phyloP scores from a whole-genome alignment of 148 eudicot species.

The Rhododendron kiyosumense region DNA sequence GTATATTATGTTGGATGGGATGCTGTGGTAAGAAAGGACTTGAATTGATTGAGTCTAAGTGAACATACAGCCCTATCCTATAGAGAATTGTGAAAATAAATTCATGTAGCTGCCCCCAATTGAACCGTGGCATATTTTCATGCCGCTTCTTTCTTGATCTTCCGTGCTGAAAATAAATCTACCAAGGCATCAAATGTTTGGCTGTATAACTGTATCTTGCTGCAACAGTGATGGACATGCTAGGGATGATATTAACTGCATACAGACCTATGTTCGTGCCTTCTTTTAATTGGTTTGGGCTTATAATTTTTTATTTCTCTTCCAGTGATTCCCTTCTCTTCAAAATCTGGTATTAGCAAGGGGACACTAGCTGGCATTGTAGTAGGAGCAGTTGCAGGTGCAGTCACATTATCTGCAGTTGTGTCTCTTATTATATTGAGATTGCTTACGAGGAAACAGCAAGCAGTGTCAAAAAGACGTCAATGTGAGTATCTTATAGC shows the following conservation, averaged over 20 bases:
- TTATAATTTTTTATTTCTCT: constrained; percentile 8
- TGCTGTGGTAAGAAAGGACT: background rate
- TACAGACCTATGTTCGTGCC: background rate
- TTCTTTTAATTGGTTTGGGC: background rate
- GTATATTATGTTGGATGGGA: background rate
- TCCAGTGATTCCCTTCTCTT: constrained; percentile 34
- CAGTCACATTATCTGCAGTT: constrained; percentile 38
- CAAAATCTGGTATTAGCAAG: constrained; percentile 46
- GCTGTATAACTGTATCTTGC: background rate
- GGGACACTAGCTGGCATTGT: constrained; percentile 59
- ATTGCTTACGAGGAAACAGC: constrained; percentile 20
- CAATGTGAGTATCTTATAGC: constrained; percentile 25
- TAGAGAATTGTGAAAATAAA: background rate
- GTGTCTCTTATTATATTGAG: constrained; percentile 39
- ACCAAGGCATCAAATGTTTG: background rate
- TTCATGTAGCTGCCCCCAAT: background rate
- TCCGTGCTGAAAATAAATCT: background rate
- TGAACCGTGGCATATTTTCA: background rate
- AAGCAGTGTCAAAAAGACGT: constrained; percentile 25
- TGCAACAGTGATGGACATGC: background rate
- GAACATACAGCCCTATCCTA: background rate
- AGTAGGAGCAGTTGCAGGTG: constrained; percentile 51
- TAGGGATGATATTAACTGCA: background rate
- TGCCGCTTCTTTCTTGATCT: background rate
- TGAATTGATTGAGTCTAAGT: background rate